Base-by-base conservation (phyloP, 2,329 filamentous ascomycete genomes). In the Albifimbria verrucaria region DNA sequence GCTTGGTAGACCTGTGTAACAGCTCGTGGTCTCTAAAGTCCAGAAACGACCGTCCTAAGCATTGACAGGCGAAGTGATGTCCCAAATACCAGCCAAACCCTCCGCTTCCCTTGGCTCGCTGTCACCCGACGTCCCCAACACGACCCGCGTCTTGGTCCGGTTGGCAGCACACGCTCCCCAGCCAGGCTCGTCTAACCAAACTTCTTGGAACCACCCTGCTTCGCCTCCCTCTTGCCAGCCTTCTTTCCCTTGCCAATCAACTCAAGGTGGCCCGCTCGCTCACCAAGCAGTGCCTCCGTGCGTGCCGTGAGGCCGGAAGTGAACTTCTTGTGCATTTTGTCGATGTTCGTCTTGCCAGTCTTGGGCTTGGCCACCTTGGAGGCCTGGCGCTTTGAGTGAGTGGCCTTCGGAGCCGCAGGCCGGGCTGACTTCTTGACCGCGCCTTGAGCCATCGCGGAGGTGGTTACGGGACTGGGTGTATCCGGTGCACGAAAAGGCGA, bases 211-310 rank as follows among this genome's bases (percentile, higher is more conserved):
- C 80, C 80, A 26, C 78, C 79, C 70, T 74, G 74, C 48, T 68
- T 62, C 46, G 70, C 70, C 49, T 65, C 55, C 61, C 68, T 74
- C 65, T 72, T 73, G 44, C 63, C 66, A 6, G 61, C 66, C 66
- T 78, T 82, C 67, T 81, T 79, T 10, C 77, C 77, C 68, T 79
- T 76, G 26, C 79, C 81, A 55, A 85, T 81, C 57, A 85, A 64
- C 71, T 85, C 82, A 22, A 85, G 67, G 54, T 85, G 82, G 0
- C 82, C 81, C 5, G 79, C 82, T 9, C 81, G 71, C 72, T 84
- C 79, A 55, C 81, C 81, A 41, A 85, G 73, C 63, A 85, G 71
- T 56, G 74, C 72, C 72, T 85, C 82, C 26, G 82, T 85, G 70
- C 75, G 74, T 53, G 72, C 72, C 43, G 73, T 75, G 63, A 85